Percentiles rank a stretch among this genome's conserved stretches.
These are phyloP conservation scores for Penium margaritaceum DNA, from an alignment of 139 green algal species.

Conservation along the genomic window DNA sequence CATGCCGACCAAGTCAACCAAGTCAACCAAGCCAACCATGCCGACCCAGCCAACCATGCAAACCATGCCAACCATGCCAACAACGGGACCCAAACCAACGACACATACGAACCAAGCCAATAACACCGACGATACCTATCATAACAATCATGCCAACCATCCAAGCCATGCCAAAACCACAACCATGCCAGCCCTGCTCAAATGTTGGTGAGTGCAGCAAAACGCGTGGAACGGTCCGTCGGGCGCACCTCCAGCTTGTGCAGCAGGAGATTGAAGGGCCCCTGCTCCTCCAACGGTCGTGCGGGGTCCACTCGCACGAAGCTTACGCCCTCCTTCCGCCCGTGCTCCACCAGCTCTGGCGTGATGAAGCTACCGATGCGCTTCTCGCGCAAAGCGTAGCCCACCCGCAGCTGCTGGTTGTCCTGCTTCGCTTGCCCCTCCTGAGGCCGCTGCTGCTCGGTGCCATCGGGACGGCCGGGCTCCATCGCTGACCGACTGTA, in stretches of 20 bases:
- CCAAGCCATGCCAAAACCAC: background rate
- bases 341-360: slow-evolving; percentile 8
- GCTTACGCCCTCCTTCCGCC: background rate
- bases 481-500: too few relatives aligned
- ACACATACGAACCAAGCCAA: background rate
- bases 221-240: background rate
- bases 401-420: too few relatives aligned
- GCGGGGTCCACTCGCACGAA: slow-evolving; percentile 4
- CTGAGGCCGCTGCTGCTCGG: too few relatives aligned
- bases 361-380: slow-evolving; percentile 17
- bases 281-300: slow-evolving; percentile 13
- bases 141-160: background rate
- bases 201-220: background rate
- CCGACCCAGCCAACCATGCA: background rate
- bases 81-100: background rate
- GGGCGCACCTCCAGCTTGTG: slow-evolving; percentile 16
- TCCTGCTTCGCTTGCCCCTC: too few relatives aligned
- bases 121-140: too few relatives aligned
- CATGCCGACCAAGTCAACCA: too few relatives aligned
- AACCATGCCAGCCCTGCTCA: background rate
- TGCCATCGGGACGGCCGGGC: too few relatives aligned
- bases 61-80: background rate
- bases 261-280: slow-evolving; percentile 25
- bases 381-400: slow-evolving; percentile 17
- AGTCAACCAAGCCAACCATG: too few relatives aligned